Base-by-base conservation (phyloP, 208 protist genomes). In the Herpetomonas muscarum region DNA sequence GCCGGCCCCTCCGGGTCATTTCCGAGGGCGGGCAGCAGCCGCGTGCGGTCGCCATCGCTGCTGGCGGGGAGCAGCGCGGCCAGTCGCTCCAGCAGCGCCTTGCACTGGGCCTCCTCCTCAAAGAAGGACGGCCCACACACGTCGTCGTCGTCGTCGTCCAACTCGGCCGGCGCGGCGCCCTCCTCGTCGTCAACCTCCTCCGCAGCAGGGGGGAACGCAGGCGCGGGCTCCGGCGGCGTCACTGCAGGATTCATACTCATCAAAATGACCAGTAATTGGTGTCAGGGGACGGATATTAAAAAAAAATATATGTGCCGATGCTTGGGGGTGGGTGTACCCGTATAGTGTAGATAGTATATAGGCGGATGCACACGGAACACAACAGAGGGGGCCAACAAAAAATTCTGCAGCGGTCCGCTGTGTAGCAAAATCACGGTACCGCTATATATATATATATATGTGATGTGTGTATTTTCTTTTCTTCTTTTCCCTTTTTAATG, bases 91-190 rank as follows among this genome's bases (percentile, higher is more conserved):
- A 94, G 67, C 15, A 91, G 51, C 3, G 53, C 64, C 1, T 45
- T 61, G 61, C 78, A 89, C 49, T 70, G 64, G 3, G 64, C 70
- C 57, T 76, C 77, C 55, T 94, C 87, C 41, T 91, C 87, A 65
- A 94, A 94, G 53, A 85, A 90, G 19, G 81, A 76, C 4, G 79
- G 87, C 10, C 71, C 81, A 30, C 55, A 79, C 34, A 60, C 74
- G 13, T 86, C 76, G 3, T 71, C 74, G 25, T 36, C 44, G 45
- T 60, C 34, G 34, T 15, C 34, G 15, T 39, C 34, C 34, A 39
- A 15, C 34, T 37, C 44, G n/a, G 41, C 39, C 19, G 10, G 22
- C 7, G 44, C 19, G 44, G 10, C 44, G 44, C 19, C 17, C 6
- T 22, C 15, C 17, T 10, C 12, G 12, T 48, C 44, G 12, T 9